phyloP scores from a whole-genome alignment of 805 yeast species.

The Isabelozyma heimii region DNA sequence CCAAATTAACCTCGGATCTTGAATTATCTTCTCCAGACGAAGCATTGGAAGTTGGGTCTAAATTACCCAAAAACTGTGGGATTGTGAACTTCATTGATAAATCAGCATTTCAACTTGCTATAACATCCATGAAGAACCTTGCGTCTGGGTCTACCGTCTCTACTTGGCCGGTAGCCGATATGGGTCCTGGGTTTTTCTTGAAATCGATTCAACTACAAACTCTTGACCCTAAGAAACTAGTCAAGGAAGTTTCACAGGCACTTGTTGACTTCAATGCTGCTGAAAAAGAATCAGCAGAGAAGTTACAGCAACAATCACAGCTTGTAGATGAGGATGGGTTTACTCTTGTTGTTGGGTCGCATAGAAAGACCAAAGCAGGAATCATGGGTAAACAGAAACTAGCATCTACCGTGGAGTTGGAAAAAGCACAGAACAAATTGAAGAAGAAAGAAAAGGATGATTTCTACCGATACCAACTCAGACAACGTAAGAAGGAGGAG shows the following conservation, averaged over 20 bases:
- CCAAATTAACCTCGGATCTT: slow-evolving; percentile 58
- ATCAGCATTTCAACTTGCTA: slow-evolving; percentile 61
- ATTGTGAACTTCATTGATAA: slow-evolving; percentile 73
- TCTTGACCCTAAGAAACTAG: slow-evolving; percentile 51
- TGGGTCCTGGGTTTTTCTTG: slow-evolving; percentile 45
- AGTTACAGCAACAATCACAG: slow-evolving; percentile 51
- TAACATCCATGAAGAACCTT: slow-evolving; percentile 57
- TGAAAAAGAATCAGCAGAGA: slow-evolving; percentile 62
- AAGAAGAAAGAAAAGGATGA: slow-evolving; percentile 80
- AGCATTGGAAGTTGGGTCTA: slow-evolving; percentile 29
- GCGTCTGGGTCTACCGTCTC: slow-evolving; percentile 18
- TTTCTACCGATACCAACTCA: slow-evolving; percentile 92
- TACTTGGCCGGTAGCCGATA: slow-evolving; percentile 37
- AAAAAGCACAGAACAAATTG: slow-evolving; percentile 46
- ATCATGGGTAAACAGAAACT: slow-evolving; percentile 54
- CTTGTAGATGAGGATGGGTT: slow-evolving; percentile 92
- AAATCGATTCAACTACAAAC: slow-evolving; percentile 28
- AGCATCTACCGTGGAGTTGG: slow-evolving; percentile 35
- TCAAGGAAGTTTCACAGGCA: slow-evolving; percentile 55
- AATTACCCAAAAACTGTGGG: slow-evolving; percentile 72
- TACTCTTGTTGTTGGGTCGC: slow-evolving; percentile 84
- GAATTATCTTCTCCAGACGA: slow-evolving; percentile 26
- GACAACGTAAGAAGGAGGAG: slow-evolving; percentile 89
- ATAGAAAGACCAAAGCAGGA: slow-evolving; percentile 76
- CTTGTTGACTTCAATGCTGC: slow-evolving; percentile 66